Evolutionary conservation across 768 basidiomycete genomes (phyloP), one percentile per base, ranked within the genome.

Genomic region (Harrya chromipes): DNA sequence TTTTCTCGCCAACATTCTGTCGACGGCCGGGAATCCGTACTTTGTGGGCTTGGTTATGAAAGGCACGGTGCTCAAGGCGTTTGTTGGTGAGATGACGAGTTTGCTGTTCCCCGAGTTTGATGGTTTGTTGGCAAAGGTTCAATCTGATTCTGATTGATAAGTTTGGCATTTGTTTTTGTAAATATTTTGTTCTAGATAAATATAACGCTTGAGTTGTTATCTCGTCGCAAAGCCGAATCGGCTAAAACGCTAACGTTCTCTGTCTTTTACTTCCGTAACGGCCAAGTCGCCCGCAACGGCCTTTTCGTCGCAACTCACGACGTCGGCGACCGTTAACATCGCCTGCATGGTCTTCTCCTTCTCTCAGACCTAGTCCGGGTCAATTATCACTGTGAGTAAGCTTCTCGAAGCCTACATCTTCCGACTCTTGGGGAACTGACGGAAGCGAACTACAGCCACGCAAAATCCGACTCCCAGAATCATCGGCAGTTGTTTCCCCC

Each of bases 1-100:
- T 16, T 69, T 69, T 49, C 61, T 69, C 7, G 65, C 68, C 40
- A 70, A 70, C 39, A 52, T 53, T 10, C 31, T 69, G 9, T 38
- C 58, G 17, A 40, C 43, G 39, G 42, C 20, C 1, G 55, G 41
- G 6, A 70, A 65, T 46, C 69, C 67, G 14, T 59, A 68, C 24
- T 67, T 65, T 49, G 6, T 54, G 40, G 27, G 26, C 17, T 46
- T 67, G 44, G 49, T 69, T 26, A 10, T 65, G 47, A 43, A 34
- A 26, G 65, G 62, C 41, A 14, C 33, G 7, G 56, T 40, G 26
- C 37, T 67, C 23, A 54, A 37, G 19, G 24, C 48, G 17, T 65
- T 67, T 29, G 54, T 60, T 11, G 42, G 42, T 13, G 53, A 54
- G 23, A 63, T 58, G 67, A 69, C 67, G 20, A 40, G 39, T 3